Evolutionary conservation across 179 eudicot genomes (phyloP), one percentile per base, ranked within the genome.

Genomic region (Nepenthes alata): DNA sequence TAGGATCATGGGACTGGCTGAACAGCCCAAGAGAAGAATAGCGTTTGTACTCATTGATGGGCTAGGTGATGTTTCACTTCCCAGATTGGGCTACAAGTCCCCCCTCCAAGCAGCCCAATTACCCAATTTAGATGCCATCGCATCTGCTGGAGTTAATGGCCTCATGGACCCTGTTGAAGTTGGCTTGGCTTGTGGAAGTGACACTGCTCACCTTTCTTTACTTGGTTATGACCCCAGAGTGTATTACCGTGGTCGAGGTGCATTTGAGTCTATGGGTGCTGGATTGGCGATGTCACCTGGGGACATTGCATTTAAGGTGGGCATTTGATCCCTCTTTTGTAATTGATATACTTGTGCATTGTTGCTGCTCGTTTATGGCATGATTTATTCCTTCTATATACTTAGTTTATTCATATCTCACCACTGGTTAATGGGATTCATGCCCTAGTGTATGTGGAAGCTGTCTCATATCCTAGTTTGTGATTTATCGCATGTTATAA

Each of bases 261-360:
- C 98, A 9, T 93, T 93, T 73, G 98, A 93, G 66, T 93, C 98
- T 0, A 89, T 89, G 98, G 98, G 98, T 66, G 97, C 98, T 67
- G 98, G 98, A 53, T 73, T 93, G 78, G 98, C 94, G 6, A 93
- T 93, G 98, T 83, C 91, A 4, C 98, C 98, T 0, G 98, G 98
- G 5, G 98, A 93, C 69, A 89, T 93, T 69, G 98, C 98, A 59
- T 93, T 93, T 70, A 93, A 93, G 77, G 98, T 93, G 11, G 14
- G 37, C 8, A 47, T 57, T 47, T 53, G 36, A 55, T 47, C 67
- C 10, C 65, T 49, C 5, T 47, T 14, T 39, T 16, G 15, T 2
- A 14, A 15, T 52, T 16, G 41, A 15, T 37, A 41, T 55, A 10
- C 44, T 41, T 3, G 15, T 38, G 35, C 7, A 45, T 66, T 56